Evolutionary conservation across 2,329 filamentous ascomycete genomes (phyloP).

Genomic region (Beauveria caledonica): DNA sequence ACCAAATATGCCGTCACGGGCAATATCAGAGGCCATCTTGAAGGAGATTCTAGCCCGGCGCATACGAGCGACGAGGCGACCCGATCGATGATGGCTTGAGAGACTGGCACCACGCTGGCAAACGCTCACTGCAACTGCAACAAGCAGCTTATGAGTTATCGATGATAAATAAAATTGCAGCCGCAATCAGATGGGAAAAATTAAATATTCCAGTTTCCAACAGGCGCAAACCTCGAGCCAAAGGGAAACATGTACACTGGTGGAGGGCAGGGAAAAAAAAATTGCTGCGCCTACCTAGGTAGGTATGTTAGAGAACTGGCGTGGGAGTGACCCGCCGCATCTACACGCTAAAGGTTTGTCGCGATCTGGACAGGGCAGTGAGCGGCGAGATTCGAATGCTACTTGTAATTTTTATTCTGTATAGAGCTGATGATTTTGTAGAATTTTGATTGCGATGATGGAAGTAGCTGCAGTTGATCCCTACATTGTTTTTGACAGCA

Average conservation of each 20-base stretch:
- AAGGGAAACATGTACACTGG: not conserved
- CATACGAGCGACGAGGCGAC: slow-evolving; percentile 18
- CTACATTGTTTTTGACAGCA: too few species aligned
- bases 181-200: not conserved
- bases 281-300: not conserved
- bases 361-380: not conserved
- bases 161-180: not conserved
- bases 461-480: too few species aligned
- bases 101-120: not conserved
- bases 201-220: not conserved
- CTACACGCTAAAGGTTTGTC: not conserved
- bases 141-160: not conserved
- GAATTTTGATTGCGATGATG: too few species aligned
- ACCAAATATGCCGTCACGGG: slow-evolving; percentile 53
- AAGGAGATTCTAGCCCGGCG: slow-evolving; percentile 23
- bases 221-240: not conserved
- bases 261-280: not conserved
- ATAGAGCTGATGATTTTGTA: too few species aligned
- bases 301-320: not conserved
- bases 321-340: not conserved
- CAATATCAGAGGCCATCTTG: slow-evolving; percentile 46
- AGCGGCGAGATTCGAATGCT: too few species aligned
- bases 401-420: too few species aligned
- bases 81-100: not conserved
- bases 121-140: not conserved